phyloP scores from a whole-genome alignment of 139 green algal genomes.

The Chlamydomonas eustigma region DNA sequence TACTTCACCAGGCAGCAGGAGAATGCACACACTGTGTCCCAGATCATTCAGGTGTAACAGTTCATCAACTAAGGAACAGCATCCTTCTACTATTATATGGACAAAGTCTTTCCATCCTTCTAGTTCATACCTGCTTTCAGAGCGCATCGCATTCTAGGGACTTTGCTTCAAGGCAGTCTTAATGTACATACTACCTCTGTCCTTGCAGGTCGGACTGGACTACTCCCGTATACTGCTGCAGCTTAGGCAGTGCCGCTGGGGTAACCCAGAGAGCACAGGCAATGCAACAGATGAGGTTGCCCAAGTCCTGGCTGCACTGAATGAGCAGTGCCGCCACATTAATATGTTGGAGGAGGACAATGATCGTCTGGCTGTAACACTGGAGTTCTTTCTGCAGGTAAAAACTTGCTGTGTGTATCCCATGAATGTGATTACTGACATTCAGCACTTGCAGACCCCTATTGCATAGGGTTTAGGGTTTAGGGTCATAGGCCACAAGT shows the following conservation, averaged over 20 bases:
- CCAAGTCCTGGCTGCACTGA: conserved; percentile 10
- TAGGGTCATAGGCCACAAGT: not conserved
- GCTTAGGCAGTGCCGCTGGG: conserved; percentile 38
- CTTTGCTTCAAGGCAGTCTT: too few relatives aligned
- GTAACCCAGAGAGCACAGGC: too few relatives aligned
- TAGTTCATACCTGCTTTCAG: too few relatives aligned
- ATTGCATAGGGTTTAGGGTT: not conserved
- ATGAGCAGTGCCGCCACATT: conserved; percentile 19
- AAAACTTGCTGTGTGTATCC: too few relatives aligned
- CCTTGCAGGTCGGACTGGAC: conserved; percentile 39
- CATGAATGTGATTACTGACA: too few relatives aligned
- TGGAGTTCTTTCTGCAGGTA: conserved; percentile 54
- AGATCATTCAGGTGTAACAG: conserved; percentile 2
- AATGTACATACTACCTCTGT: too few relatives aligned
- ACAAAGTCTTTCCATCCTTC: too few relatives aligned
- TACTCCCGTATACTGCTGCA: conserved; percentile 45
- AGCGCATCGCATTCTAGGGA: too few relatives aligned
- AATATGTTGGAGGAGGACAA: conserved; percentile 42
- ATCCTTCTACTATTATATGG: too few relatives aligned
- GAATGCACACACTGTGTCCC: conserved; percentile 1
- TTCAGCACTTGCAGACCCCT: not conserved
- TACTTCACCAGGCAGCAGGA: conserved; percentile 30
- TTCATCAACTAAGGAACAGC: too few relatives aligned
- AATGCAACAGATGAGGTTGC: not conserved
- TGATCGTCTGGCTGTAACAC: conserved; percentile 33